These are phyloP conservation scores for Lepraria neglecta DNA, from an alignment of 495 filamentous ascomycete species.

Conservation along the genomic window DNA sequence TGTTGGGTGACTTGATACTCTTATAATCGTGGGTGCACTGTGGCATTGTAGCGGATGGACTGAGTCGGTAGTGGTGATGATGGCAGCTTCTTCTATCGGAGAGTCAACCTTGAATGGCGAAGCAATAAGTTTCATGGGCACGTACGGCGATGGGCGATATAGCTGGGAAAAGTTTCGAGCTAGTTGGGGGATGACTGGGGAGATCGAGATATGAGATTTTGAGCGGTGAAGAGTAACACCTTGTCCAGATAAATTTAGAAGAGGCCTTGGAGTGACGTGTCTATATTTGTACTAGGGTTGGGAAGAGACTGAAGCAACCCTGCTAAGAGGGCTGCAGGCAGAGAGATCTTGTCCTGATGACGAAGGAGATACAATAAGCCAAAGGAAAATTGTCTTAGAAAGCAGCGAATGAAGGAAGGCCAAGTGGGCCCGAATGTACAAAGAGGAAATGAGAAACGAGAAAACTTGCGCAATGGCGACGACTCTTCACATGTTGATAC, in stretches of 20 bases:
- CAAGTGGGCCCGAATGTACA: background rate
- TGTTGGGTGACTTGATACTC: constrained; percentile 71
- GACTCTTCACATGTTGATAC: background rate
- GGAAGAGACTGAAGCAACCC: background rate
- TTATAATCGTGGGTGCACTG: constrained; percentile 11
- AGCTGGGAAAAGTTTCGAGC: too few species aligned
- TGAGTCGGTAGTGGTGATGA: too few species aligned
- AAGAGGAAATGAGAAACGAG: background rate
- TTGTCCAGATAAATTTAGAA: too few species aligned
- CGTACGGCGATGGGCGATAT: too few species aligned
- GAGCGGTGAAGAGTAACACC: too few species aligned
- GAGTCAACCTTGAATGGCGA: too few species aligned
- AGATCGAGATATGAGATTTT: too few species aligned
- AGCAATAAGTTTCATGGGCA: too few species aligned
- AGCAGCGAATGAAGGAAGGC: background rate
- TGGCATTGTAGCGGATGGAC: constrained; percentile 5
- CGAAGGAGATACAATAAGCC: background rate
- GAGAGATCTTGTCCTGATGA: background rate
- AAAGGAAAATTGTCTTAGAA: background rate
- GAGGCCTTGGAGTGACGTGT: background rate
- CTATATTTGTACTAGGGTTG: background rate
- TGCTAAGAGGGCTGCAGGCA: background rate
- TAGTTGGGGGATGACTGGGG: too few species aligned
- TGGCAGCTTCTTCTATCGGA: too few species aligned
- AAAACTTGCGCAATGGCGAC: background rate